Percentiles rank a stretch among this genome's conserved stretches.
These are phyloP conservation scores for Lachancea quebecensis DNA, from an alignment of 805 yeast species.

Conservation along the genomic window DNA sequence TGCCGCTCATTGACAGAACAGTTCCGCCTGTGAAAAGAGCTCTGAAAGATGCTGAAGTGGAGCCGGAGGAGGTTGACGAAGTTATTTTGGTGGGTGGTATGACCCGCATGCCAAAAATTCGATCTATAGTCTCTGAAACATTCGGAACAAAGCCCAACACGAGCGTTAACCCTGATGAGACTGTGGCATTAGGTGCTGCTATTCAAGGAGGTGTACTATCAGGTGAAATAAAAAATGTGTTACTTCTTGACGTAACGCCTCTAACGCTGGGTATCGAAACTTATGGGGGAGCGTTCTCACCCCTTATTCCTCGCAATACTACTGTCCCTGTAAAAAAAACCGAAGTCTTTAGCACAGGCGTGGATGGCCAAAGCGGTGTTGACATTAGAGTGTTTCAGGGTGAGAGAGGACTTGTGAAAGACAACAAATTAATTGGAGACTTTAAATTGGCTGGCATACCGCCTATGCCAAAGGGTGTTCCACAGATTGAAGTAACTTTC, in stretches of 20 bases:
- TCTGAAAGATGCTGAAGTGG: slow-evolving; percentile 63
- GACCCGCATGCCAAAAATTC: slow-evolving; percentile 83
- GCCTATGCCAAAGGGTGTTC: slow-evolving; percentile 69
- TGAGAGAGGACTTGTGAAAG: slow-evolving; percentile 70
- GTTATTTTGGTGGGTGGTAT: slow-evolving; percentile 79
- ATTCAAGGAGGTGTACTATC: slow-evolving; percentile 82
- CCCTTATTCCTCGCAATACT: slow-evolving; percentile 69
- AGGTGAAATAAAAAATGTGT: slow-evolving; percentile 74
- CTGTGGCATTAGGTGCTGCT: slow-evolving; percentile 89
- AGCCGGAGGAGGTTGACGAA: slow-evolving; percentile 62
- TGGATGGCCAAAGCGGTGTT: slow-evolving; percentile 80
- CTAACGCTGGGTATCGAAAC: slow-evolving; percentile 78
- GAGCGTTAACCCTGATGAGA: slow-evolving; percentile 82
- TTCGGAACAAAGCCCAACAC: slow-evolving; percentile 64
- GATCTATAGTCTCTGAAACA: slow-evolving; percentile 50
- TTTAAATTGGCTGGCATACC: slow-evolving; percentile 69
- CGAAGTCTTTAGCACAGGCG: slow-evolving; percentile 72
- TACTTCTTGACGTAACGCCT: slow-evolving; percentile 76
- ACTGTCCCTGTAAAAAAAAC: slow-evolving; percentile 72
- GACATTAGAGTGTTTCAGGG: slow-evolving; percentile 77
- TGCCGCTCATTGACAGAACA: slow-evolving; percentile 59
- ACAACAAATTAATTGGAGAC: slow-evolving; percentile 70
- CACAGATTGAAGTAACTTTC: slow-evolving; percentile 70
- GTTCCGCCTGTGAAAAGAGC: slow-evolving; percentile 70
- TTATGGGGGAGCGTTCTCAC: slow-evolving; percentile 77